Evolutionary conservation across 2,329 filamentous ascomycete genomes (phyloP).

Genomic region (Tolypocladium inflatum): DNA sequence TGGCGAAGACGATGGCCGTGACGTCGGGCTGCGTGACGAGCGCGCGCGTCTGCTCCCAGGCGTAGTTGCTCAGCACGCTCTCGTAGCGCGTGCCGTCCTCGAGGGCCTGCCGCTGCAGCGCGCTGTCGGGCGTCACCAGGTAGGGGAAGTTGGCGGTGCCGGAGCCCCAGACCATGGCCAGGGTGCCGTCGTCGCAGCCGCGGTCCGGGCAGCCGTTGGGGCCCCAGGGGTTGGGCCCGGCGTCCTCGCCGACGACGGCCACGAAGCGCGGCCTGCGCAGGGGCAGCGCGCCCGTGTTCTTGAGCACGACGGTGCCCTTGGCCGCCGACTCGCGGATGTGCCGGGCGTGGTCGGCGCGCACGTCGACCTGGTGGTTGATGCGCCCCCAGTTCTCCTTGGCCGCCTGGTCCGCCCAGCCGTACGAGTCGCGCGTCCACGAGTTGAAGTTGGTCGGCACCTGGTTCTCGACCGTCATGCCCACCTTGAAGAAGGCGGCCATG

Average conservation of each 20-base stretch:
- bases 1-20: constrained; percentile 80
- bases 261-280: constrained; percentile 70
- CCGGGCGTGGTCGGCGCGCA: constrained; percentile 62
- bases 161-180: constrained; percentile 74
- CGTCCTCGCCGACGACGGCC: constrained; percentile 74
- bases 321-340: constrained; percentile 70
- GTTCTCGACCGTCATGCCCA: constrained; percentile 41
- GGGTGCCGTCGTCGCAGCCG: constrained; percentile 46
- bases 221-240: constrained; percentile 63
- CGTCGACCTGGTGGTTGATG: constrained; percentile 76
- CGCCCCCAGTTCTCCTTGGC: constrained; percentile 53
- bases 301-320: constrained; percentile 79
- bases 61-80: constrained; percentile 57
- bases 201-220: constrained; percentile 72
- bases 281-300: constrained; percentile 71
- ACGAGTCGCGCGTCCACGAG: constrained; percentile 75
- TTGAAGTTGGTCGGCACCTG: constrained; percentile 66
- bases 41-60: constrained; percentile 49
- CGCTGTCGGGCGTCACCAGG: constrained; percentile 63
- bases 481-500: constrained; percentile 61
- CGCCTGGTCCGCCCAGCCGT: constrained; percentile 56
- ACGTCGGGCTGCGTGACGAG: constrained; percentile 55
- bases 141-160: constrained; percentile 69
- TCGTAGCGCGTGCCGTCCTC: constrained; percentile 51
- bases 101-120: constrained; percentile 53